Conservation (phyloP, 2,329 filamentous ascomycete genomes). For the Ascochyta rabiei region DNA sequence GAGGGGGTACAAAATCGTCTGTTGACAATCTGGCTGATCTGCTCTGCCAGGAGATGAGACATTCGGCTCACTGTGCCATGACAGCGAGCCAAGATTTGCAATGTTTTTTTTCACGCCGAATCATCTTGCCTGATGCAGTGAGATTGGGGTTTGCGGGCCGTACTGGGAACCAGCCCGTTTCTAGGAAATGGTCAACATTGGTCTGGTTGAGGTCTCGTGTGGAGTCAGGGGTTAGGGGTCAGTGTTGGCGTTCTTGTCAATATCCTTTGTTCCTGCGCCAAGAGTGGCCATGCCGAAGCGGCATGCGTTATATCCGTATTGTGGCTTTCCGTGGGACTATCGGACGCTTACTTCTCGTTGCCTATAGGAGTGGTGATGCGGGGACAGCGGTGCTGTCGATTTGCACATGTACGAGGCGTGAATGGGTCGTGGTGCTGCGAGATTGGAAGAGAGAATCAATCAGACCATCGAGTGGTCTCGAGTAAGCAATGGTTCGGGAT, state of each 20-base stretch:
- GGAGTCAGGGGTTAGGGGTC: not conserved
- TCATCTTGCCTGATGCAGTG: too few species aligned
- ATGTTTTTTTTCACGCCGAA: too few species aligned
- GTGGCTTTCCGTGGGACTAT: not conserved
- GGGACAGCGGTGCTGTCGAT: too few species aligned
- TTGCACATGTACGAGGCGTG: not conserved
- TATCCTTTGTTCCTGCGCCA: constrained; percentile 3
- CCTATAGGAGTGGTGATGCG: not conserved
- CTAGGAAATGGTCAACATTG: too few species aligned
- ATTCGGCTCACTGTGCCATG: too few species aligned
- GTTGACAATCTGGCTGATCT: too few species aligned
- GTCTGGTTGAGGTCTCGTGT: not conserved
- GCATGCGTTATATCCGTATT: not conserved
- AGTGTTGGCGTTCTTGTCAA: not conserved
- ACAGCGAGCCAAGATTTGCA: too few species aligned
- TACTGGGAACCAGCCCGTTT: too few species aligned
- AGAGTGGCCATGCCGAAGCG: constrained; percentile 3
- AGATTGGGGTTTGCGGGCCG: too few species aligned
- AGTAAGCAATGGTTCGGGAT: constrained; percentile 4
- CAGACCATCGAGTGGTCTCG: not conserved
- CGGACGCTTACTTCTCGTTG: not conserved
- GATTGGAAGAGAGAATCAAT: constrained; percentile 2
- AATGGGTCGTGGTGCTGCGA: not conserved
- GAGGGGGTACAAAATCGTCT: not conserved
- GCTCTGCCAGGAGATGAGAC: too few species aligned